Evolutionary conservation across 805 yeast genomes (phyloP).

Genomic region (Yarrowia hollandica): DNA sequence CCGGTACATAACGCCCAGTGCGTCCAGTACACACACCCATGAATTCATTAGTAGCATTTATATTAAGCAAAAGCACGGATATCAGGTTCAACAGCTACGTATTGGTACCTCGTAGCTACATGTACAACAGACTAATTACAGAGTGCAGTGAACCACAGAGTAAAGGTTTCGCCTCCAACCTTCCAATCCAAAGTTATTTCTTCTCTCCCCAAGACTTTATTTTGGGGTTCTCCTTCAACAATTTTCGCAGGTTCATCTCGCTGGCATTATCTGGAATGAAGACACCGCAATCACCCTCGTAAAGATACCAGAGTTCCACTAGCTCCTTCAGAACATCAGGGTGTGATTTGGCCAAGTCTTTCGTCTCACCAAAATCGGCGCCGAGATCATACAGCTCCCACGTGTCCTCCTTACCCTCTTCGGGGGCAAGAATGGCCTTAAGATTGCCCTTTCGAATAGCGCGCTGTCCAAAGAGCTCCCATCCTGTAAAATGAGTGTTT

Average conservation of each 20-base stretch:
- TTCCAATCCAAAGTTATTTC: no score
- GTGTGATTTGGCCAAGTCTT: slow-evolving; percentile 45
- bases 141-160: no score
- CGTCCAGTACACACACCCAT: no score
- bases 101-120: no score
- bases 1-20: no score
- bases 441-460: slow-evolving; percentile 54
- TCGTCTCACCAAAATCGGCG: slow-evolving; percentile 54
- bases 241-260: slow-evolving; percentile 19
- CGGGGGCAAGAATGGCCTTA: slow-evolving; percentile 53
- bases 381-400: slow-evolving; percentile 48
- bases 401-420: slow-evolving; percentile 46
- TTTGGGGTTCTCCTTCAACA: slow-evolving; percentile 21
- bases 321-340: slow-evolving; percentile 47
- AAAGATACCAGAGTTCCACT: slow-evolving; percentile 52
- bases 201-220: slow-evolving; percentile 2
- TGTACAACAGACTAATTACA: no score
- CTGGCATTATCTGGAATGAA: slow-evolving; percentile 25
- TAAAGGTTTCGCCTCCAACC: no score
- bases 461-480: slow-evolving; percentile 60
- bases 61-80: no score
- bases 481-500: slow-evolving; percentile 44
- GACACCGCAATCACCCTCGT: slow-evolving; percentile 44
- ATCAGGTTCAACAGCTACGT: no score
- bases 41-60: no score